Conservation (phyloP, 1,284 basidiomycete genomes). For the Laetiporus sulphureus region DNA sequence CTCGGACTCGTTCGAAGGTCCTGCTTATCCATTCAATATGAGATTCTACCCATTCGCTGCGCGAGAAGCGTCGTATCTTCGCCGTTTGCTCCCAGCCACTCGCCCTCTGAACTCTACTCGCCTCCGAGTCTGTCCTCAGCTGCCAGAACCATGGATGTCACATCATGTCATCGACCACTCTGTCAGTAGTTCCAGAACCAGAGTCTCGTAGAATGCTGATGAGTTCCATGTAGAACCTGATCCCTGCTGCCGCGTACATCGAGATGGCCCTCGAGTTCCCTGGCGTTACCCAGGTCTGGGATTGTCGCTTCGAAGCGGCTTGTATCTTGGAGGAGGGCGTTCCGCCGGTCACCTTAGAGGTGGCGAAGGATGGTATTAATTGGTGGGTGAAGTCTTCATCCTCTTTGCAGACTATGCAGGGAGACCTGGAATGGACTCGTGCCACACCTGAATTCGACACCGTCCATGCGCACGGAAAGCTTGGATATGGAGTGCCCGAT, state of each 20-base stretch:
- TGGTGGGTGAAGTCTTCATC: slow-evolving; percentile 9
- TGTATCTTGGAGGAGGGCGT: slow-evolving; percentile 8
- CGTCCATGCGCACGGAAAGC: slow-evolving; percentile 13
- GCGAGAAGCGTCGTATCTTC: slow-evolving; percentile 1
- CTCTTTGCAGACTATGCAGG: slow-evolving; percentile 3
- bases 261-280: slow-evolving; percentile 8
- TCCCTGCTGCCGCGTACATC: slow-evolving; percentile 6
- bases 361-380: slow-evolving; percentile 3
- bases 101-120: slow-evolving; percentile 3
- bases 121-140: slow-evolving; percentile 2
- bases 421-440: slow-evolving; percentile 8
- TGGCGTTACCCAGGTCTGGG: slow-evolving; percentile 10
- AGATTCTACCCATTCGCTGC: slow-evolving; percentile 4
- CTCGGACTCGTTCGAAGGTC: background rate
- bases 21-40: slow-evolving; percentile 8
- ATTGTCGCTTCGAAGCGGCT: slow-evolving; percentile 9
- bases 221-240: slow-evolving; percentile 1
- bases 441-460: slow-evolving; percentile 11
- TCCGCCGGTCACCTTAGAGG: slow-evolving; percentile 8
- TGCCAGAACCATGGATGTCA: slow-evolving; percentile 4
- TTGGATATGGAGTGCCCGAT: slow-evolving; percentile 14
- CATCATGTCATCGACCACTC: slow-evolving; percentile 9
- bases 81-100: slow-evolving; percentile 1
- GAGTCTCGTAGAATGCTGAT: background rate
- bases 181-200: slow-evolving; percentile 2